A percentile compares a stretch with the other conserved stretches of the same genome.
Evolutionary conservation across 1,284 basidiomycete species (phyloP).

Genomic region (Tilletia setariae): DNA sequence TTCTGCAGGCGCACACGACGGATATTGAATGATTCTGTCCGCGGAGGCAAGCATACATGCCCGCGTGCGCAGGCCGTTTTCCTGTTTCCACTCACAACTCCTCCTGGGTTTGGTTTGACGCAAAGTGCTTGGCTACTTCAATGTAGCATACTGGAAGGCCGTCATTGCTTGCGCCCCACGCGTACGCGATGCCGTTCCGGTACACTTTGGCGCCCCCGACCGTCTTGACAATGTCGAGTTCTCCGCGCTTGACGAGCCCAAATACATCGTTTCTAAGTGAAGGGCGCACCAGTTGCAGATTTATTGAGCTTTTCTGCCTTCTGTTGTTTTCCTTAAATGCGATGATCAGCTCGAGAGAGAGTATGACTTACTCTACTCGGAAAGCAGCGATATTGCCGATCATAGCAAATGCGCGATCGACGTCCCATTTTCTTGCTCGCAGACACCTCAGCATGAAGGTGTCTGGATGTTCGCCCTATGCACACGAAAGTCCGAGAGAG

Average conservation of each 20-base stretch:
- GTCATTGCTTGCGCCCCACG: slow-evolving; percentile 31
- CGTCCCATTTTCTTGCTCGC: slow-evolving; percentile 28
- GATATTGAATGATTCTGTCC: too few relatives aligned
- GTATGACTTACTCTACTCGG: slow-evolving; percentile 28
- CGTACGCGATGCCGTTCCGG: slow-evolving; percentile 44
- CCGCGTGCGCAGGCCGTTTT: too few relatives aligned
- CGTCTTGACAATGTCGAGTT: slow-evolving; percentile 35
- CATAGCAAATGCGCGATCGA: slow-evolving; percentile 38
- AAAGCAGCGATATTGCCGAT: slow-evolving; percentile 35
- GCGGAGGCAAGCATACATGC: not conserved
- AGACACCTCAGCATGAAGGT: slow-evolving; percentile 32
- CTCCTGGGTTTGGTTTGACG: slow-evolving; percentile 44
- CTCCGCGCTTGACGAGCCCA: slow-evolving; percentile 33
- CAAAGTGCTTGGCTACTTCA: slow-evolving; percentile 47
- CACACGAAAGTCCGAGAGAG: not conserved
- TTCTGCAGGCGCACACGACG: slow-evolving; percentile 12
- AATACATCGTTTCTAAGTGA: slow-evolving; percentile 35
- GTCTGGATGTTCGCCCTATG: slow-evolving; percentile 45
- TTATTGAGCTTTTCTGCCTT: too few relatives aligned
- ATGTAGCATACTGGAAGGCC: slow-evolving; percentile 48
- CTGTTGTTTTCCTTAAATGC: too few relatives aligned
- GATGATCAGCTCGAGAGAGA: too few relatives aligned
- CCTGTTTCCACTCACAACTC: slow-evolving; percentile 27
- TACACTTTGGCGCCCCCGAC: slow-evolving; percentile 43
- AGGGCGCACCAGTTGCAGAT: too few relatives aligned